Conservation (phyloP, 1,284 basidiomycete genomes). For the Ustilago bromivora region DNA sequence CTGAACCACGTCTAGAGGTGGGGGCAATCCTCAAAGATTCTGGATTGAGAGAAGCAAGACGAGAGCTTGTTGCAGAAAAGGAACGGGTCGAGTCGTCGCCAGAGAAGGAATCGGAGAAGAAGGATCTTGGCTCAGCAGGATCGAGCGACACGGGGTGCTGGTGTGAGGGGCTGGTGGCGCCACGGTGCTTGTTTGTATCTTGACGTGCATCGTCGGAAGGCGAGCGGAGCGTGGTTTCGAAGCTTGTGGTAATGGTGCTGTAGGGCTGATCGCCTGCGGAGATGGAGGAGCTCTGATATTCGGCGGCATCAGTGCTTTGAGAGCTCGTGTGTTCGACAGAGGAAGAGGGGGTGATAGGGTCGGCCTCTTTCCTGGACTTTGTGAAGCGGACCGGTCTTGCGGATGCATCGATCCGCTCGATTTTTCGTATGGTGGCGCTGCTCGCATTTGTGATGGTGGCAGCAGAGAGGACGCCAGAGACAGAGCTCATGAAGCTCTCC, state of each 20-base stretch:
- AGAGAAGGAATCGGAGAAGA: slow-evolving; percentile 37
- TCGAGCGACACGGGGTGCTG: not conserved
- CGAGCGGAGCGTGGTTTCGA: slow-evolving; percentile 18
- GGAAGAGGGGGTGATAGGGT: slow-evolving; percentile 29
- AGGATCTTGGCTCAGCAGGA: slow-evolving; percentile 19
- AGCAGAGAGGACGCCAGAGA: slow-evolving; percentile 21
- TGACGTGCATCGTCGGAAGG: slow-evolving; percentile 6
- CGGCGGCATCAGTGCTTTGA: slow-evolving; percentile 19
- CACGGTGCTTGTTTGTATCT: not conserved
- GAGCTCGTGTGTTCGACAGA: slow-evolving; percentile 24
- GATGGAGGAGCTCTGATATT: slow-evolving; percentile 20
- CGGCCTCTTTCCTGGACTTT: slow-evolving; percentile 21
- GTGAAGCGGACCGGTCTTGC: slow-evolving; percentile 36
- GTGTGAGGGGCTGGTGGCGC: not conserved
- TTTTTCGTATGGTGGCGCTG: slow-evolving; percentile 42
- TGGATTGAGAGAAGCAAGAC: slow-evolving; percentile 5
- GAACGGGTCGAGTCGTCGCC: slow-evolving; percentile 14
- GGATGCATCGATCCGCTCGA: slow-evolving; percentile 20
- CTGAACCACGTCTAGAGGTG: slow-evolving; percentile 18
- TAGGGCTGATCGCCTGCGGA: slow-evolving; percentile 17
- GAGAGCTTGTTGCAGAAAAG: slow-evolving; percentile 14
- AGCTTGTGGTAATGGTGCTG: slow-evolving; percentile 29
- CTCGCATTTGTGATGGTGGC: slow-evolving; percentile 47
- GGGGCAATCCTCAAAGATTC: not conserved
- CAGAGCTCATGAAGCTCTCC: slow-evolving; percentile 46